Conservation (phyloP, 805 yeast genomes). For the Metschnikowia picachoensis region DNA sequence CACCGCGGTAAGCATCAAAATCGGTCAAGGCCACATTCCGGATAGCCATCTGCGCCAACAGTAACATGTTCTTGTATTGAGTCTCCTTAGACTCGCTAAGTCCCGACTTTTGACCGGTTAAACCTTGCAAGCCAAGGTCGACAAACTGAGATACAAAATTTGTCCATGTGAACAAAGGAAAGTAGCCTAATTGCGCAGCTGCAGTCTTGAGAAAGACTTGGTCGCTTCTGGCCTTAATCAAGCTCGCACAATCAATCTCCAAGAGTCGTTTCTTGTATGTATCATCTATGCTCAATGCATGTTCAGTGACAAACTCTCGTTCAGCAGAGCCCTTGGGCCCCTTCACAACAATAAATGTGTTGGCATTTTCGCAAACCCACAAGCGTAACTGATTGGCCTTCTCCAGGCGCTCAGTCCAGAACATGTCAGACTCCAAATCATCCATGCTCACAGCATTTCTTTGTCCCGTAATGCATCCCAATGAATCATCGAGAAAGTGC, state of each 20-base stretch:
- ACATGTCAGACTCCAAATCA: slow-evolving; percentile 22
- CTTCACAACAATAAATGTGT: slow-evolving; percentile 81
- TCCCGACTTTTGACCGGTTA: slow-evolving; percentile 93
- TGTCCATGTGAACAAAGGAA: slow-evolving; percentile 92
- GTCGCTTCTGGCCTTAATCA: slow-evolving; percentile 73
- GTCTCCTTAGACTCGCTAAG: slow-evolving; percentile 77
- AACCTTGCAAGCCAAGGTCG: slow-evolving; percentile 83
- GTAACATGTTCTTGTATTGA: slow-evolving; percentile 76
- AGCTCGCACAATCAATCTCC: slow-evolving; percentile 72
- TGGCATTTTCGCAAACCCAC: slow-evolving; percentile 85
- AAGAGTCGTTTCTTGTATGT: slow-evolving; percentile 45
- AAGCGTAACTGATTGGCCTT: slow-evolving; percentile 63
- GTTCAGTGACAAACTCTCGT: slow-evolving; percentile 66
- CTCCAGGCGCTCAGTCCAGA: slow-evolving; percentile 73
- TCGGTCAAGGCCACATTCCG: slow-evolving; percentile 49
- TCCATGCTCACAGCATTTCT: slow-evolving; percentile 15
- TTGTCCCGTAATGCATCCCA: slow-evolving; percentile 14
- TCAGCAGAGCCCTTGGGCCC: slow-evolving; percentile 98
- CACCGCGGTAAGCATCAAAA: slow-evolving; percentile 26
- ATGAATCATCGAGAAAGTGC: slow-evolving; percentile 33
- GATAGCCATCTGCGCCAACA: slow-evolving; percentile 69
- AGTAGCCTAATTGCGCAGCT: slow-evolving; percentile 81
- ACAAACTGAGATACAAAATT: slow-evolving; percentile 72
- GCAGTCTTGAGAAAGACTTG: slow-evolving; percentile 60
- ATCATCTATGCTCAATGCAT: slow-evolving; percentile 56